Evolutionary conservation across 179 eudicot species (phyloP).

Genomic region (Silene noctiflora): DNA sequence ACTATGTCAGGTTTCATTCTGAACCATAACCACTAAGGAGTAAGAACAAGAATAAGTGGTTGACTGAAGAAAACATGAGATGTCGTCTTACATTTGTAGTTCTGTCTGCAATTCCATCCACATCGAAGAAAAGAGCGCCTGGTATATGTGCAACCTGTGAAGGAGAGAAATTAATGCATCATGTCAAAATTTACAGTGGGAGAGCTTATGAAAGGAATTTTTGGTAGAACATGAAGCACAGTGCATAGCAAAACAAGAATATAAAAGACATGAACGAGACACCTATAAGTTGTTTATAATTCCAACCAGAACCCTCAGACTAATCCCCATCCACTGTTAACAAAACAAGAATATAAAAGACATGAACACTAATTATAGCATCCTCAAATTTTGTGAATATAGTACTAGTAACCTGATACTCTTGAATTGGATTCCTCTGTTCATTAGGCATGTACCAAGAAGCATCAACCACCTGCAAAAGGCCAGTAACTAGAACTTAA

Average conservation of each 20-base stretch:
- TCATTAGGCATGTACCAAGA: conserved; percentile 99
- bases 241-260: no score
- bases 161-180: neutral
- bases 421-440: conserved; percentile 87
- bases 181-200: neutral
- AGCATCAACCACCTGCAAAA: conserved; percentile 83
- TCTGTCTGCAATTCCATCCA: conserved; percentile 83
- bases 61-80: neutral
- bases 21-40: neutral
- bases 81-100: conserved; percentile 65
- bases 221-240: neutral
- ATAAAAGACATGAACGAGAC: neutral
- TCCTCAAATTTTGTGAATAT: neutral
- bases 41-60: neutral
- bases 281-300: neutral
- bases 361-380: conserved; percentile 6
- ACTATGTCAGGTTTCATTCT: neutral
- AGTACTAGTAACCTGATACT: conserved; percentile 58
- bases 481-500: neutral
- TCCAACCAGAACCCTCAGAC: neutral
- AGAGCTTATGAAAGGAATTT: neutral
- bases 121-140: conserved; percentile 89
- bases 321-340: neutral
- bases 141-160: conserved; percentile 92
- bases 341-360: neutral